A percentile compares a stretch with the other conserved stretches of the same genome.
phyloP scores from a whole-genome alignment of 768 basidiomycete genomes.

The Lactarius quietus region DNA sequence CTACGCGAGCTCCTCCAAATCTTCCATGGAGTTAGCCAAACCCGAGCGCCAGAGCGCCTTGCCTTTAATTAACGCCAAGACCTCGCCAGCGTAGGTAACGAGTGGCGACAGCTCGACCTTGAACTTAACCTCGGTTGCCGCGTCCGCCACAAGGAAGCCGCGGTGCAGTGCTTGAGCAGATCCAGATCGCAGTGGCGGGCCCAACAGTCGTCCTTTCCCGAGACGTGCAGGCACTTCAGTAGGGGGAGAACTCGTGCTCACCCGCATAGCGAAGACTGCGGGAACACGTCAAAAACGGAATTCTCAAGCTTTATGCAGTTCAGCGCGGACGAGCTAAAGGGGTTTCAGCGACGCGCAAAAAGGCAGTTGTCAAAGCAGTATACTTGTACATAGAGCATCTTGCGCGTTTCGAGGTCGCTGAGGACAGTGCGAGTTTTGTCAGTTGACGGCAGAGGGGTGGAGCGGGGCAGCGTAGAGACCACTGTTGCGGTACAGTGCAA shows the following conservation, averaged over 20 bases:
- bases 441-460: constrained; percentile 61
- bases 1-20: constrained; percentile 63
- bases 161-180: constrained; percentile 72
- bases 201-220: constrained; percentile 82
- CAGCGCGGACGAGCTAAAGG: constrained; percentile 83
- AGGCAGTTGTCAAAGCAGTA: constrained; percentile 99
- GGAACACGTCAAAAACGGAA: constrained; percentile 99
- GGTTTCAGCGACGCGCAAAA: constrained; percentile 94
- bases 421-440: constrained; percentile 71
- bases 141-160: constrained; percentile 79
- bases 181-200: constrained; percentile 83
- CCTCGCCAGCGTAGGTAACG: constrained; percentile 91
- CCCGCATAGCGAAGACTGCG: constrained; percentile 73
- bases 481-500: constrained; percentile 97
- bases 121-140: constrained; percentile 63
- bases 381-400: constrained; percentile 84
- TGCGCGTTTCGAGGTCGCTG: constrained; percentile 70
- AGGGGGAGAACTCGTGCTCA: constrained; percentile 91
- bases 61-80: constrained; percentile 72
- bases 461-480: constrained; percentile 91
- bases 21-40: constrained; percentile 57
- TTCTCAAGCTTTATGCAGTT: constrained; percentile 99
- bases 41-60: constrained; percentile 76
- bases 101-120: constrained; percentile 90
- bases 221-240: constrained; percentile 94